Base-by-base conservation (phyloP, 2,329 filamentous ascomycete species). In the Zelopaecilomyces penicillatus region DNA sequence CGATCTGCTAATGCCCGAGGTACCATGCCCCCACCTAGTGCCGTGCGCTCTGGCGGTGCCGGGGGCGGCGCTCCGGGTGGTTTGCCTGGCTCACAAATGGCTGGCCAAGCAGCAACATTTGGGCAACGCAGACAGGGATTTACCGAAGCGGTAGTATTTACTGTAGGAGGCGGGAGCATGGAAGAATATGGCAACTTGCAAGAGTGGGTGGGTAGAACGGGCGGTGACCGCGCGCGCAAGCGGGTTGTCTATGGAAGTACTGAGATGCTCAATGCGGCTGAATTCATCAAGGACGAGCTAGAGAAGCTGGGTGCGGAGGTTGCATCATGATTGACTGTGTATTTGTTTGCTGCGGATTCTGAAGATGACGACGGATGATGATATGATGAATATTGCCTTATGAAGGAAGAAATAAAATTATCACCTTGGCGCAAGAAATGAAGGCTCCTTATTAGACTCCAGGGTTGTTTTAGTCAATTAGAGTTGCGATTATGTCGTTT, bases 131-230 rank as follows among this genome's bases (percentile, higher is more conserved):
- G 91, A 44, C 90, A 95, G 58, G 89, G 87, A 0, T 96, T 91
- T 65, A 86, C 80, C 40, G 90, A 95, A 58, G 87, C 88, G 1
- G 83, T 95, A 44, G 87, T 95, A n/a, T 95, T 96, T 60, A 91
- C 87, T 0, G 88, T 94, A 3, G 93, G 93, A 4, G 93, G 94
- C 39, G 93, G 93, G 36, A 96, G 89, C 61, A 97, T 98, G 87
- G 93, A 98, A 56, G 93, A 98, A 64, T 98, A 97, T 62, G 91
- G 90, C 19, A 98, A 98, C 65, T 64, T 98, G 61, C 88, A 95
- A 62, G 93, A 97, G 60, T 98, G 93, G 93, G 88, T 91, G 5
- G 81, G 80, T 63, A 76, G 91, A 52, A 89, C 87, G 4, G 73
- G 74, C 39, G 80, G 80, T 10, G 76, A 78, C 44, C 76, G 80